phyloP scores from a whole-genome alignment of 345 rosid species.

The Acer saccharum region DNA sequence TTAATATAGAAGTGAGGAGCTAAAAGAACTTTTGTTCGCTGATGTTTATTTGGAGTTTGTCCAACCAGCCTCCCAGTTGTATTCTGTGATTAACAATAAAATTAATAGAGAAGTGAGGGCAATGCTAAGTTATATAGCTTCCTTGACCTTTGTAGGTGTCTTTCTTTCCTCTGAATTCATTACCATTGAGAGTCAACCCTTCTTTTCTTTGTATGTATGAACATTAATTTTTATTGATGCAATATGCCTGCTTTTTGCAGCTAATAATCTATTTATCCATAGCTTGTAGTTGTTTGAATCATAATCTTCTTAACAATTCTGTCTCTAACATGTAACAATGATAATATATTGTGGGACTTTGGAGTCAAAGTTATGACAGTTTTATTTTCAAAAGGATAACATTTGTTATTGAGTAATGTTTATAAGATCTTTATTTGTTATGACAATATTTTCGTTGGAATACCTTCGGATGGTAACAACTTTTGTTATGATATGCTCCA shows the following conservation, averaged over 20 bases:
- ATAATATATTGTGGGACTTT: background rate
- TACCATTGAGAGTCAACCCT: background rate
- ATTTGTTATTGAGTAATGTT: background rate
- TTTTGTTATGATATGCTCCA: background rate
- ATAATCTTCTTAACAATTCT: background rate
- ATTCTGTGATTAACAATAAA: background rate
- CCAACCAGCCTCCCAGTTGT: background rate
- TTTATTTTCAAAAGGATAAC: background rate
- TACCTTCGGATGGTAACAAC: background rate
- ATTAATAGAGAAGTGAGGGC: background rate
- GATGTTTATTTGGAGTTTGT: slow-evolving; percentile 13
- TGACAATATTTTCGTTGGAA: background rate
- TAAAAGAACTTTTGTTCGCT: slow-evolving; percentile 25
- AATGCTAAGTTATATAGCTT: background rate
- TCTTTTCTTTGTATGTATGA: background rate
- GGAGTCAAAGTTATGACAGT: background rate
- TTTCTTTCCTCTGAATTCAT: background rate
- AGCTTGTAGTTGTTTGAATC: background rate
- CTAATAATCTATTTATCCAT: background rate
- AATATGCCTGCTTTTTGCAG: background rate
- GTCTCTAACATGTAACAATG: background rate
- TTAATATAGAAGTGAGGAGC: background rate
- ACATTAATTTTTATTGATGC: background rate
- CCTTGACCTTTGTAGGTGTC: background rate
- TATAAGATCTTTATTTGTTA: background rate